phyloP scores from a whole-genome alignment of 2,329 filamentous ascomycete genomes.

The Blumeriella jaapii region DNA sequence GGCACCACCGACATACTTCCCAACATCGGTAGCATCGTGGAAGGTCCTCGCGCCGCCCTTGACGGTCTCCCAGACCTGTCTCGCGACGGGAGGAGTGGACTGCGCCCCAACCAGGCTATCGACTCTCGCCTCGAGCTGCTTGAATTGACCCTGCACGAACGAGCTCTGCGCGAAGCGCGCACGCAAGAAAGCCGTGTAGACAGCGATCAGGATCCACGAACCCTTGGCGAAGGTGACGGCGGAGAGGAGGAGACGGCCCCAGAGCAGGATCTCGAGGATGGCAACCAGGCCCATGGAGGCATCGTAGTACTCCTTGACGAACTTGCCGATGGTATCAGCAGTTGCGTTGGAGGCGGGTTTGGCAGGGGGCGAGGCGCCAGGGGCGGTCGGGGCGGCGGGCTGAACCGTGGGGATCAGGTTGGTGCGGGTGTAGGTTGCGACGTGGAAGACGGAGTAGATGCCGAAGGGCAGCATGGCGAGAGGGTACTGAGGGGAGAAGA shows the following conservation, averaged over 20 bases:
- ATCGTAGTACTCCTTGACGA: conserved; percentile 98
- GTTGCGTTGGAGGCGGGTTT: conserved; percentile 48
- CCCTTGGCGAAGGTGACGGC: conserved; percentile 81
- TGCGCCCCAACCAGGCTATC: conserved; percentile 79
- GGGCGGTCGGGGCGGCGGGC: conserved; percentile 47
- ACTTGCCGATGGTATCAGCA: conserved; percentile 75
- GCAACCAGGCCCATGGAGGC: conserved; percentile 89
- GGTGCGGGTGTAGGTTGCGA: conserved; percentile 88
- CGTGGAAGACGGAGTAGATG: conserved; percentile 97
- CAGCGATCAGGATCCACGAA: conserved; percentile 73
- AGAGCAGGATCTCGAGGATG: conserved; percentile 75
- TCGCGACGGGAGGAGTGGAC: conserved; percentile 68
- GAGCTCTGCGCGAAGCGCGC: conserved; percentile 80
- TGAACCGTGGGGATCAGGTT: conserved; percentile 83
- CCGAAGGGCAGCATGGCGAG: conserved; percentile 87
- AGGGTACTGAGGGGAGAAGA: conserved; percentile 79
- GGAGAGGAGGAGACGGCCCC: conserved; percentile 69
- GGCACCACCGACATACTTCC: conserved; percentile 54
- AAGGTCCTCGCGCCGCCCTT: conserved; percentile 66
- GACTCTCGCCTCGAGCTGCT: conserved; percentile 58
- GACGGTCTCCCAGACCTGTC: conserved; percentile 68
- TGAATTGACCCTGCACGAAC: conserved; percentile 80
- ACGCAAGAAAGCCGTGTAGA: conserved; percentile 90
- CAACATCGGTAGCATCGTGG: conserved; percentile 67
- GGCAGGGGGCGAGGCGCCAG: conserved; percentile 42